Evolutionary conservation across 225 moss, liverwort and hornwort genomes (phyloP).

Genomic region (Asterella californica): DNA sequence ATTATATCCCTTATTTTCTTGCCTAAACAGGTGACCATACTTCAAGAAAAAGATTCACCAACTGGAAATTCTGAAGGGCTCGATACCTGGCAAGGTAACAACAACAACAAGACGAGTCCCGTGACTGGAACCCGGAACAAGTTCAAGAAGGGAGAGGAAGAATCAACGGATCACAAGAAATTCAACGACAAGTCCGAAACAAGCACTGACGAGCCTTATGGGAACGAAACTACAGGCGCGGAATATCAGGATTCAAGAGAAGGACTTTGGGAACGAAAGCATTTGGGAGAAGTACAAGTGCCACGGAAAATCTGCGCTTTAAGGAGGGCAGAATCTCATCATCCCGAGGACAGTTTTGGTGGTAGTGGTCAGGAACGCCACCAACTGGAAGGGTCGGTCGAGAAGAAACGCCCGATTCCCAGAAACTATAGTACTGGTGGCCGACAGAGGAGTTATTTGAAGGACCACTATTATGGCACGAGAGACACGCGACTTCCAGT

Average conservation of each 20-base stretch:
- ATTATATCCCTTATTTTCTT: neutral
- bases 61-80: neutral
- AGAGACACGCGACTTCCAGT: neutral
- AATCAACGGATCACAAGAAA: neutral
- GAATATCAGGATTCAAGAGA: neutral
- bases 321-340: neutral
- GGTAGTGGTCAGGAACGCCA: neutral
- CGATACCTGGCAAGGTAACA: neutral
- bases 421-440: neutral
- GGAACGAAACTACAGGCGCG: neutral
- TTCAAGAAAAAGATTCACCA: neutral
- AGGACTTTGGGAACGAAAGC: neutral
- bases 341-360: neutral
- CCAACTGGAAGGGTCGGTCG: neutral
- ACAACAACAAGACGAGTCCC: neutral
- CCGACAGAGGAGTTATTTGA: neutral
- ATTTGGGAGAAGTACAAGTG: neutral
- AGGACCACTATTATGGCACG: neutral
- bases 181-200: neutral
- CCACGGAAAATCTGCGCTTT: neutral
- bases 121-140: neutral
- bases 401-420: neutral
- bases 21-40: neutral
- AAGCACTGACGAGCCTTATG: neutral
- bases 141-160: neutral